These are phyloP conservation scores for Diplodia seriata DNA, from an alignment of 2,329 filamentous ascomycete genomes.

Conservation along the genomic window DNA sequence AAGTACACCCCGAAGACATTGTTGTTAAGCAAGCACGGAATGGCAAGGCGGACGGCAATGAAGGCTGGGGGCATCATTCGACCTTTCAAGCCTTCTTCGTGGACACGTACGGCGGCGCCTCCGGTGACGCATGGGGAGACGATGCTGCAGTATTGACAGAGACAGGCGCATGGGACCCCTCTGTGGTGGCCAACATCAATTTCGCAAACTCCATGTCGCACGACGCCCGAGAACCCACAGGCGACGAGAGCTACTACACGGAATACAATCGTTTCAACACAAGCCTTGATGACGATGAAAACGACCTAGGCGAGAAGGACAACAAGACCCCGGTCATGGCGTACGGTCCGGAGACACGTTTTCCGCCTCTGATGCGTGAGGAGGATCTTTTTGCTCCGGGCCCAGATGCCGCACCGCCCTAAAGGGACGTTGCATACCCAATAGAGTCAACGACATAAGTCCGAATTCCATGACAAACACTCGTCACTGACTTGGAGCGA, in stretches of 20 bases:
- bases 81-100: slow-evolving; percentile 34
- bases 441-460: not conserved
- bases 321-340: not conserved
- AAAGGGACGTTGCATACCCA: not conserved
- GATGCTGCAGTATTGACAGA: not conserved
- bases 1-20: slow-evolving; percentile 39
- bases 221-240: not conserved
- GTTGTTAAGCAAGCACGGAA: slow-evolving; percentile 10
- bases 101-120: slow-evolving; percentile 19
- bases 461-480: not conserved
- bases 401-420: not conserved
- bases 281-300: not conserved
- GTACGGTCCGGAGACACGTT: slow-evolving; percentile 2
- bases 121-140: not conserved
- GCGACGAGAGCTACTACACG: slow-evolving; percentile 10
- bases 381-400: not conserved
- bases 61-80: not conserved
- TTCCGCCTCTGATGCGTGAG: not conserved
- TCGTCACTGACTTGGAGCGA: not conserved
- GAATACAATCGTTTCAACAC: slow-evolving; percentile 11
- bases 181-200: slow-evolving; percentile 9
- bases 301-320: not conserved
- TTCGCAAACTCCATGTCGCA: not conserved
- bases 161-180: not conserved
- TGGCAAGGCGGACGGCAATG: not conserved